Evolutionary conservation across 108 stramenopile genomes (phyloP).

Genomic region (Cyclostephanos invisitatus): DNA sequence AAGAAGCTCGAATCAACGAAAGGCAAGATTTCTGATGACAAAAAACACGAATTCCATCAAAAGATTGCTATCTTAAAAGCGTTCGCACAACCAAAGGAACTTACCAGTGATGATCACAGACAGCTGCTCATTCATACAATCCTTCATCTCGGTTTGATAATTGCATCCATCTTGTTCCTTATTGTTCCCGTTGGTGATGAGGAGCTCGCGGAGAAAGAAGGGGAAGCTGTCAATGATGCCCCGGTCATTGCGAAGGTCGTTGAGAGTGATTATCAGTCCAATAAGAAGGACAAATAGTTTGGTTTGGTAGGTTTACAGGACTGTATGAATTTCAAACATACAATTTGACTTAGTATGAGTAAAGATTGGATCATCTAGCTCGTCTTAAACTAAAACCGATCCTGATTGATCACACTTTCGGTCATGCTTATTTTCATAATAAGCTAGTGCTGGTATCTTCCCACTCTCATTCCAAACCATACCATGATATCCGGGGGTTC

Average conservation of each 20-base stretch:
- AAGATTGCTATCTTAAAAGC: slow-evolving; percentile 39
- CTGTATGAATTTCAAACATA: not conserved
- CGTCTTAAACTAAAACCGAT: no score
- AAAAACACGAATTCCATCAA: slow-evolving; percentile 42
- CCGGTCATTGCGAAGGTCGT: slow-evolving; percentile 40
- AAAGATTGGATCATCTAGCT: no score
- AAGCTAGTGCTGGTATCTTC: no score
- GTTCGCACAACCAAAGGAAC: slow-evolving; percentile 39
- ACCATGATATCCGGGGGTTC: no score
- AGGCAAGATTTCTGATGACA: slow-evolving; percentile 16
- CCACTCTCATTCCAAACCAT: no score
- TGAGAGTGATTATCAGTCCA: slow-evolving; percentile 23
- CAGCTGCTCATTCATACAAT: slow-evolving; percentile 36
- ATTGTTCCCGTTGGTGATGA: slow-evolving; percentile 26
- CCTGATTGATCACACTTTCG: no score
- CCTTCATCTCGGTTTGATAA: slow-evolving; percentile 40
- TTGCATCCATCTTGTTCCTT: slow-evolving; percentile 38
- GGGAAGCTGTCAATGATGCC: slow-evolving; percentile 12
- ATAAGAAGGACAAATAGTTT: slow-evolving; percentile 12
- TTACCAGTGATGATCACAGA: slow-evolving; percentile 25
- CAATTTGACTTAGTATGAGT: no score
- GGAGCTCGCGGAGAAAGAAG: slow-evolving; percentile 9
- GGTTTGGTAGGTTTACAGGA: no score
- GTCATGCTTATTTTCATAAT: no score
- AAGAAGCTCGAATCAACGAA: slow-evolving; percentile 22